Conservation (phyloP, 345 rosid species). For the Lepidium aucheri region DNA sequence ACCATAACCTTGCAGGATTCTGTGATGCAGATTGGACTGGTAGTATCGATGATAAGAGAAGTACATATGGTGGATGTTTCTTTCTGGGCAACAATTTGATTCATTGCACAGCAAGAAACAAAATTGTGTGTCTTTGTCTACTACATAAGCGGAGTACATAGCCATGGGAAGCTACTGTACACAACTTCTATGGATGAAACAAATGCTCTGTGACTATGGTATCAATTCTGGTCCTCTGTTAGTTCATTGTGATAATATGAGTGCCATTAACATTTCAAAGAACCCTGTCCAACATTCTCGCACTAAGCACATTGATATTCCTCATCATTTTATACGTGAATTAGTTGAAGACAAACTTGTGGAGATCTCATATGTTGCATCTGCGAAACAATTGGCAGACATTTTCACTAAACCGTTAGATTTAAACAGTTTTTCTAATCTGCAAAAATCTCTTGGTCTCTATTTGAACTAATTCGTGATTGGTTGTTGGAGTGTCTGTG, state of each 20-base stretch:
- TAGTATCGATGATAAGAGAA: neutral
- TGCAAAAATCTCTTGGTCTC: too few relatives aligned
- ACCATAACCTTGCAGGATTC: neutral
- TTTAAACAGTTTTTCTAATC: too few relatives aligned
- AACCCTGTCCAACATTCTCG: neutral
- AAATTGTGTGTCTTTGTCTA: too few relatives aligned
- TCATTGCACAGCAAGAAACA: neutral
- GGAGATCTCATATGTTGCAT: neutral
- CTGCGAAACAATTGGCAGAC: neutral
- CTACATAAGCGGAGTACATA: too few relatives aligned
- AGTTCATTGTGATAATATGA: too few relatives aligned
- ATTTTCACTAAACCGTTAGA: too few relatives aligned
- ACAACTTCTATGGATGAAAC: neutral
- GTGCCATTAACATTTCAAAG: neutral
- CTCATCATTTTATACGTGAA: neutral
- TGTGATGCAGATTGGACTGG: too few relatives aligned
- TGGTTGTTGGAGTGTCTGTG: too few relatives aligned
- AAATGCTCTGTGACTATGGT: too few relatives aligned
- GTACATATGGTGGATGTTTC: neutral
- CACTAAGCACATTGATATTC: neutral
- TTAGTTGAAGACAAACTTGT: neutral
- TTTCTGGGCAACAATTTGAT: neutral
- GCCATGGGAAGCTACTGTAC: neutral
- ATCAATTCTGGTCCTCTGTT: too few relatives aligned
- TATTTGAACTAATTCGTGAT: too few relatives aligned